Conservation (phyloP, 495 filamentous ascomycete species). For the Penicillium chermesinum region DNA sequence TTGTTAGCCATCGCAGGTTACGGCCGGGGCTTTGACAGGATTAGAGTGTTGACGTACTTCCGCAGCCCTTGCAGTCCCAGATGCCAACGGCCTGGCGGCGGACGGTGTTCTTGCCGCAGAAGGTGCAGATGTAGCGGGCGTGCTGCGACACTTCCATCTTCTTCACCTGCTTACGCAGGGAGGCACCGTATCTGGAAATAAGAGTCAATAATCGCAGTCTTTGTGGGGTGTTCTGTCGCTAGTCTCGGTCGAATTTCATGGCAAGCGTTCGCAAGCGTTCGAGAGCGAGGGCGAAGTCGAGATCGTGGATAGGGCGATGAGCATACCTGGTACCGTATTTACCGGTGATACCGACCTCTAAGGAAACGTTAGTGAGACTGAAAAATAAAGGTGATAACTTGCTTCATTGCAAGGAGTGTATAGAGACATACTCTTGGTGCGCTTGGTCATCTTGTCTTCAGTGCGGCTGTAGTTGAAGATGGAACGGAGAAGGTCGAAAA, state of each 20-base stretch:
- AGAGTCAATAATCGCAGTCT: constrained; percentile 27
- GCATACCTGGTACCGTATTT: constrained; percentile 66
- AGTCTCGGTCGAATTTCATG: constrained; percentile 11
- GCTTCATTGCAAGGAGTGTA: constrained; percentile 1
- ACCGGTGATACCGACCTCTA: constrained; percentile 81
- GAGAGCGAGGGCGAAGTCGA: constrained; percentile 21
- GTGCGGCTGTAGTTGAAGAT: constrained; percentile 43
- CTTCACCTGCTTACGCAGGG: constrained; percentile 99
- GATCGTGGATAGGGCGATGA: constrained; percentile 20
- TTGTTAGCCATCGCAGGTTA: background rate
- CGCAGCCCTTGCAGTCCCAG: constrained; percentile 91
- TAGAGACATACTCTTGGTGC: constrained; percentile 71
- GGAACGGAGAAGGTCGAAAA: constrained; percentile 40
- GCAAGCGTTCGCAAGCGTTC: constrained; percentile 15
- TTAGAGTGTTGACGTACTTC: constrained; percentile 35
- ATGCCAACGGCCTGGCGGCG: constrained; percentile 91
- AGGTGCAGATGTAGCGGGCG: constrained; percentile 80
- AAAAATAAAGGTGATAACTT: constrained; percentile 1
- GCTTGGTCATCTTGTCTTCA: constrained; percentile 80
- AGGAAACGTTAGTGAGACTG: constrained; percentile 29
- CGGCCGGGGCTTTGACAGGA: background rate
- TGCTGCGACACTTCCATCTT: constrained; percentile 99
- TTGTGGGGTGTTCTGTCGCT: constrained; percentile 11
- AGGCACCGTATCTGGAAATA: constrained; percentile 84
- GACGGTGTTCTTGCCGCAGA: constrained; percentile 94